A percentile compares a stretch with the other conserved stretches of the same genome.
Conservation (phyloP, 2,329 filamentous ascomycete genomes). For the Fusarium sp. region DNA sequence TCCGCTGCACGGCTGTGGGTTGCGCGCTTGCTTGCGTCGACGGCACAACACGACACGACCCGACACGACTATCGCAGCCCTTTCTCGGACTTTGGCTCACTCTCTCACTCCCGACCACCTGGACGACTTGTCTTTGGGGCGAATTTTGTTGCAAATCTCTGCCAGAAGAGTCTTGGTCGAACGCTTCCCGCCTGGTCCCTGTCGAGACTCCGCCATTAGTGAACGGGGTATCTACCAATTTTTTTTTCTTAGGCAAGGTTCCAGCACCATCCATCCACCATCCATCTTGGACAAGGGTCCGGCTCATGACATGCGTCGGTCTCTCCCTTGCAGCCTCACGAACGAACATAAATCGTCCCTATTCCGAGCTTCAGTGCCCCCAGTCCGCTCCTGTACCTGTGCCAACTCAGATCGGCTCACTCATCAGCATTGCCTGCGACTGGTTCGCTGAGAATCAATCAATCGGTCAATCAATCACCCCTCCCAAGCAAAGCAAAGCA, state of each 20-base stretch:
- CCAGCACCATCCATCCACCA: not conserved
- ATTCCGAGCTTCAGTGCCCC: slow-evolving; percentile 40
- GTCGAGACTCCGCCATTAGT: slow-evolving; percentile 43
- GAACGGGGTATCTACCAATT: slow-evolving; percentile 41
- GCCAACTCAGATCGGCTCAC: slow-evolving; percentile 42
- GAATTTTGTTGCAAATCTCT: slow-evolving; percentile 47
- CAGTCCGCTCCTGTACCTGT: slow-evolving; percentile 25
- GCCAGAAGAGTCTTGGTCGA: slow-evolving; percentile 41
- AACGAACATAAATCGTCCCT: slow-evolving; percentile 46
- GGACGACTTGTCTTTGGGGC: slow-evolving; percentile 37
- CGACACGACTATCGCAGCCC: slow-evolving; percentile 26
- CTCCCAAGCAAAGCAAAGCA: not conserved
- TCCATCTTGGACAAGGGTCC: slow-evolving; percentile 41
- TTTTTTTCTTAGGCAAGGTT: slow-evolving; percentile 3
- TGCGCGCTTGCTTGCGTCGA: slow-evolving; percentile 43
- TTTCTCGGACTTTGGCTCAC: slow-evolving; percentile 30
- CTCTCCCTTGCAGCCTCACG: slow-evolving; percentile 45
- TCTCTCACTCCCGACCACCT: slow-evolving; percentile 37
- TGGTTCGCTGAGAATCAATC: slow-evolving; percentile 43
- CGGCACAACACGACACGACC: slow-evolving; percentile 24
- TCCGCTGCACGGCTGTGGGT: slow-evolving; percentile 32
- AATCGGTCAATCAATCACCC: not conserved
- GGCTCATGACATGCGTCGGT: slow-evolving; percentile 44
- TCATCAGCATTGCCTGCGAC: slow-evolving; percentile 35
- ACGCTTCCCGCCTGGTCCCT: slow-evolving; percentile 46